phyloP scores from a whole-genome alignment of 2,329 filamentous ascomycete genomes.

The Cladosporium sphaerospermum region DNA sequence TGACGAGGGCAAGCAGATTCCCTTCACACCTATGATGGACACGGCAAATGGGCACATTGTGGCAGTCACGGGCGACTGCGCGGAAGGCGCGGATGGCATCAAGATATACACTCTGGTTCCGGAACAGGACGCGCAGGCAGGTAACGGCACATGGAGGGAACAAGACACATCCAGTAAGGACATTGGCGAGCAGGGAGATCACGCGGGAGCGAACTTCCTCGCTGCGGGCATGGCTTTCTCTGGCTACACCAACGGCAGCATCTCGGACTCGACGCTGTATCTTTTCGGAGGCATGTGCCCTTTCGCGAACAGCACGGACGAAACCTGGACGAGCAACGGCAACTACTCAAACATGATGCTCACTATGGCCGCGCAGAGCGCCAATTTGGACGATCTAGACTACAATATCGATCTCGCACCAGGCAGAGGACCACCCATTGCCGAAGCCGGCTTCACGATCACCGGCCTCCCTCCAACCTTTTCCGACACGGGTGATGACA shows the following conservation, averaged over 20 bases:
- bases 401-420: constrained; percentile 45
- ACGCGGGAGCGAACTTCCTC: constrained; percentile 51
- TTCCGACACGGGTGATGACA: constrained; percentile 56
- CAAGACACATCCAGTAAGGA: constrained; percentile 24
- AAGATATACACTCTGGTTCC: constrained; percentile 64
- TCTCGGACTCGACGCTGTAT: constrained; percentile 56
- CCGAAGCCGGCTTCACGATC: constrained; percentile 81
- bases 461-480: constrained; percentile 66
- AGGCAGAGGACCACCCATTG: constrained; percentile 59
- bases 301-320: constrained; percentile 33
- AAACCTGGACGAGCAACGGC: constrained; percentile 60
- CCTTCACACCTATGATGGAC: constrained; percentile 64
- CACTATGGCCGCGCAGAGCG: constrained; percentile 49
- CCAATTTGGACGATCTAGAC: constrained; percentile 29
- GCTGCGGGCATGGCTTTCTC: constrained; percentile 63
- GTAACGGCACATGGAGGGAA: constrained; percentile 51
- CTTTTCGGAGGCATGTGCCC: constrained; percentile 91
- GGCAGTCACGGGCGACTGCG: constrained; percentile 70
- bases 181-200: constrained; percentile 26
- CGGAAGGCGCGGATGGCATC: constrained; percentile 43
- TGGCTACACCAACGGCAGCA: constrained; percentile 46
- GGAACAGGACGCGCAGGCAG: constrained; percentile 34
- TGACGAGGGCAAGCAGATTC: constrained; percentile 40
- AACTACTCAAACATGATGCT: constrained; percentile 79
- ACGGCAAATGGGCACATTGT: constrained; percentile 59